Base-by-base conservation (phyloP, 108 stramenopile species). In the Seminavis robusta region DNA sequence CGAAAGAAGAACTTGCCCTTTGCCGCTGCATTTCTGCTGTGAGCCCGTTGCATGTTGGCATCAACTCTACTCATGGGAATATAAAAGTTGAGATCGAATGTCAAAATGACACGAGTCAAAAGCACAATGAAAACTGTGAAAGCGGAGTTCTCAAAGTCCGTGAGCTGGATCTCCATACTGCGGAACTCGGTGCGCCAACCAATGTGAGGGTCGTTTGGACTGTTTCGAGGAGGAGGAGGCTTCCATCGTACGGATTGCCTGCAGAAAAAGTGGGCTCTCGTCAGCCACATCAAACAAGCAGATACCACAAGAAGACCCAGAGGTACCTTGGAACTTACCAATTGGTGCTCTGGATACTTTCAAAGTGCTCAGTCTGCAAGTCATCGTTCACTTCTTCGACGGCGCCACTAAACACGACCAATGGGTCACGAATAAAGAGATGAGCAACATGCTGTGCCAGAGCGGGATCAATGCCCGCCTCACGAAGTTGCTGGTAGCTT, bases 111-210 rank as follows among this genome's bases (percentile, higher is more conserved):
- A 5, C 98, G 70, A n/a, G 96, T 97, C 8, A 97, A 52, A 41
- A 99, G 68, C 15, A 97, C 95, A 32, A 80, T 91, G 69, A 98
- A 96, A 7, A 92, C 93, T 11, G 95, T 81, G 59, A 97, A 98
- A 1, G 98, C 98, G 0, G 98, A 94, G 75, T 99, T 98, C 58
- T 98, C 98, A 49, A 96, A 97, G 61, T 99, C 98, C 5, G 98
- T 99, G 15, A 96, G 76, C 61, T 98, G 97, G 54, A 96, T 83
- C 72, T 99, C 98, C 95, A 99, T 96, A 48, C 95, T 89, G 16
- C 98, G 79, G 80, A 98, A 96, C 66, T 99, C 98, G 5, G 94
- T 94, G 42, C 98, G 74, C 97, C 97, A 98, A 21, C 98, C 98
- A 71, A 97, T 98, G 28, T 92, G 86, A n/a, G 94, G 93, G 56